A percentile compares a stretch with the other conserved stretches of the same genome.
Evolutionary conservation across 345 rosid genomes (phyloP).

Genomic region (Rhodamnia argentea): DNA sequence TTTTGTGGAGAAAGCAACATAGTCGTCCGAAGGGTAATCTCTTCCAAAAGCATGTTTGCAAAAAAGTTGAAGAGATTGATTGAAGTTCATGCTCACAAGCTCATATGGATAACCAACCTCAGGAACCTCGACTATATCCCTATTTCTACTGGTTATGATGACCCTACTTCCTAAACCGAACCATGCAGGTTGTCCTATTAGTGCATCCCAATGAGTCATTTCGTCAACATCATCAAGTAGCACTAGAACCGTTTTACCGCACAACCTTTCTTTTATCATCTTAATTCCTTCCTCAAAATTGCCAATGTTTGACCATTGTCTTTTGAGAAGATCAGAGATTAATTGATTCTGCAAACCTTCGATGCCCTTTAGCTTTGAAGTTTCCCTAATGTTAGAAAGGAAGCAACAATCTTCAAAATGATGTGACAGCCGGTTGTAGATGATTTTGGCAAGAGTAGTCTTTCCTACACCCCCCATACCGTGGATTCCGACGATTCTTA

Average conservation of each 20-base stretch:
- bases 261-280: background rate
- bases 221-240: background rate
- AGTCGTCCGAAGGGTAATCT: background rate
- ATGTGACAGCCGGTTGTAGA: too few species aligned
- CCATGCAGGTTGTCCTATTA: background rate
- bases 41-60: background rate
- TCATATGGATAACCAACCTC: background rate
- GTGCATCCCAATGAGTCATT: background rate
- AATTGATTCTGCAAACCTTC: too few species aligned
- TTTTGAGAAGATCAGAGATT: too few species aligned
- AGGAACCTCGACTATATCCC: background rate
- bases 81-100: background rate
- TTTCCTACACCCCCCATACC: too few species aligned
- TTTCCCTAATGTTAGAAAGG: too few species aligned
- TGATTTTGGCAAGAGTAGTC: too few species aligned
- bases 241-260: background rate
- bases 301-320: too few species aligned
- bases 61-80: background rate
- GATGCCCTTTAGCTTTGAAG: too few species aligned
- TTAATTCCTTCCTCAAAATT: too few species aligned
- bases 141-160: background rate
- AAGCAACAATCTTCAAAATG: too few species aligned
- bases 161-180: background rate
- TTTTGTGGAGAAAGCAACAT: background rate
- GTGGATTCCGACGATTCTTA: too few species aligned